These are phyloP conservation scores for Coniochaeta sp. DNA, from an alignment of 2,329 filamentous ascomycete genomes.

Conservation along the genomic window DNA sequence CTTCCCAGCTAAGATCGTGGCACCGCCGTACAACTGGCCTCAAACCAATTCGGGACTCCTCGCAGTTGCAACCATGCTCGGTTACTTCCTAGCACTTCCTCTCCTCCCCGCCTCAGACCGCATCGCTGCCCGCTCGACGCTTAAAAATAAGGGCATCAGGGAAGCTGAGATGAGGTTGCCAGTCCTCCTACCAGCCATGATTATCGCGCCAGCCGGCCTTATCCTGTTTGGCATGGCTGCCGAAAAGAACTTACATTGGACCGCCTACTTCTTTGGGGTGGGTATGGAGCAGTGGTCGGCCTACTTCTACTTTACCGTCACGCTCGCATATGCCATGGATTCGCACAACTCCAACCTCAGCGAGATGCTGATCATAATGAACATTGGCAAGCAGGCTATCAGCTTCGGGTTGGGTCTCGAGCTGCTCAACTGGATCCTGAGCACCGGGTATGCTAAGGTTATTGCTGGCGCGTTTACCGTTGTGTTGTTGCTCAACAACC, in stretches of 20 bases:
- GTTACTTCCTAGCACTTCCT: constrained; percentile 30
- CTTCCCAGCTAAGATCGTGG: constrained; percentile 33
- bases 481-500: constrained; percentile 36
- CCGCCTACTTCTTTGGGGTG: constrained; percentile 36
- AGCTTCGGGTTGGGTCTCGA: constrained; percentile 40
- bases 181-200: constrained; percentile 22
- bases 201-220: constrained; percentile 26
- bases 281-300: constrained; percentile 35
- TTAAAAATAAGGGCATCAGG: constrained; percentile 30
- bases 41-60: constrained; percentile 32
- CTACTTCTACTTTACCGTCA: constrained; percentile 47
- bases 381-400: constrained; percentile 43
- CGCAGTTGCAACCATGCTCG: constrained; percentile 26
- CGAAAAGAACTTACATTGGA: constrained; percentile 26
- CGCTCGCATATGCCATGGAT: constrained; percentile 50
- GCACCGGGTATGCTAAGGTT: constrained; percentile 36
- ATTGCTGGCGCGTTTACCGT: constrained; percentile 38
- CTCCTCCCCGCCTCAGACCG: constrained; percentile 32
- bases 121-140: constrained; percentile 28
- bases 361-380: constrained; percentile 51
- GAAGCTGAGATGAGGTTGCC: constrained; percentile 36
- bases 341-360: constrained; percentile 46
- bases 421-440: constrained; percentile 38
- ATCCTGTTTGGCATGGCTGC: constrained; percentile 30
- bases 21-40: constrained; percentile 32